These are phyloP conservation scores for Spinacia oleracea DNA, from an alignment of 179 eudicot species.

Conservation along the genomic window DNA sequence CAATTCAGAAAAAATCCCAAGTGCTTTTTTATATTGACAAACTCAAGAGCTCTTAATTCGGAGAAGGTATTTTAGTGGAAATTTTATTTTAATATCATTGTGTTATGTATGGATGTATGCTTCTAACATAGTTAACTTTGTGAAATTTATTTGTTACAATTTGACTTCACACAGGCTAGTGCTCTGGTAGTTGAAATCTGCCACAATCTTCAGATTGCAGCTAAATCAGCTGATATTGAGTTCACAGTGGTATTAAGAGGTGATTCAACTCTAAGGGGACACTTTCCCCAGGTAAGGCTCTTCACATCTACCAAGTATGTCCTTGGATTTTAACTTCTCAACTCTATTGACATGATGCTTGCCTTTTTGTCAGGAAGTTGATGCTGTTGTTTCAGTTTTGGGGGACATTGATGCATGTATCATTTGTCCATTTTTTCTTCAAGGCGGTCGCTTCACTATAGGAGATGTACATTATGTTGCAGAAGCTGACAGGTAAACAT, in stretches of 20 bases:
- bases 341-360: slow-evolving; percentile 11
- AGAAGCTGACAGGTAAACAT: slow-evolving; percentile 68
- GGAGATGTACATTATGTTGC: slow-evolving; percentile 93
- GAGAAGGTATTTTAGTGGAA: slow-evolving; percentile 56
- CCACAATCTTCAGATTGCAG: slow-evolving; percentile 63
- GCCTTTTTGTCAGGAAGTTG: slow-evolving; percentile 64
- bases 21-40: slow-evolving; percentile 97
- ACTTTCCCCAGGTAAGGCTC: slow-evolving; percentile 87
- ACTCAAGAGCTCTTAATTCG: slow-evolving; percentile 80
- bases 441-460: slow-evolving; percentile 96
- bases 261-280: slow-evolving; percentile 96
- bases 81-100: background rate
- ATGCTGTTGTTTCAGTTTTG: slow-evolving; percentile 88
- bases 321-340: background rate
- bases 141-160: background rate
- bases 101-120: background rate
- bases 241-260: slow-evolving; percentile 94
- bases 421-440: slow-evolving; percentile 96
- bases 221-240: slow-evolving; percentile 58
- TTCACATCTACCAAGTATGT: background rate
- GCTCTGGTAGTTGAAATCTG: slow-evolving; percentile 77
- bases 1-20: slow-evolving; percentile 69
- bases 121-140: background rate
- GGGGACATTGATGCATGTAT: slow-evolving; percentile 96
- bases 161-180: slow-evolving; percentile 63